Conservation (phyloP, 1,284 basidiomycete species). For the Tylopilus sp. region DNA sequence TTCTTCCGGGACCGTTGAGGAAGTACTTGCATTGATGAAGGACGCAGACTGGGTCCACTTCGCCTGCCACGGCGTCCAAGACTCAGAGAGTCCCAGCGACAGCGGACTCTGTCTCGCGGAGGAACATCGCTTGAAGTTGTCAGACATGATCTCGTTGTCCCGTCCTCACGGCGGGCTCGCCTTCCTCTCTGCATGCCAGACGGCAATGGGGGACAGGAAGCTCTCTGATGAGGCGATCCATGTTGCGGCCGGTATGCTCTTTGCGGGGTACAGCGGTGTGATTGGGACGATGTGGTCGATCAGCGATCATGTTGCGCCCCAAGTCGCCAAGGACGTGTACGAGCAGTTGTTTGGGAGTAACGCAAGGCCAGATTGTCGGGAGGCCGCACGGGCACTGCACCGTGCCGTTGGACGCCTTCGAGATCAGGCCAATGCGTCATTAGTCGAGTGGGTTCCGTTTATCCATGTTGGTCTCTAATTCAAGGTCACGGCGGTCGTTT, state of each 20-base stretch:
- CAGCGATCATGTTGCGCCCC: not conserved
- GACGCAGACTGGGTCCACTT: not conserved
- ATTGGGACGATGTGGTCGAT: not conserved
- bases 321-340: not conserved
- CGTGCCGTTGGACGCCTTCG: not conserved
- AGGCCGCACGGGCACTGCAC: not conserved
- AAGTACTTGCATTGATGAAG: not conserved
- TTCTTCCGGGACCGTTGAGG: not conserved
- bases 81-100: too few species aligned
- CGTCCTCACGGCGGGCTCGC: not conserved
- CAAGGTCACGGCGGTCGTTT: too few species aligned
- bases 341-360: not conserved
- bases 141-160: not conserved
- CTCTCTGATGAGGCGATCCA: not conserved
- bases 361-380: not conserved
- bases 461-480: too few species aligned
- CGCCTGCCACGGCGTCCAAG: not conserved
- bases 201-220: not conserved
- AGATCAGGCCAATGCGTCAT: not conserved
- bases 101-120: not conserved
- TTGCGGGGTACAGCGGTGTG: not conserved
- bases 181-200: not conserved
- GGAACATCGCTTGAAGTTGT: not conserved
- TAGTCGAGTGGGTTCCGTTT: not conserved
- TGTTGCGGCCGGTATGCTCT: not conserved